Base-by-base conservation (phyloP, 2,329 filamentous ascomycete genomes). In the Cytospora leucostoma region DNA sequence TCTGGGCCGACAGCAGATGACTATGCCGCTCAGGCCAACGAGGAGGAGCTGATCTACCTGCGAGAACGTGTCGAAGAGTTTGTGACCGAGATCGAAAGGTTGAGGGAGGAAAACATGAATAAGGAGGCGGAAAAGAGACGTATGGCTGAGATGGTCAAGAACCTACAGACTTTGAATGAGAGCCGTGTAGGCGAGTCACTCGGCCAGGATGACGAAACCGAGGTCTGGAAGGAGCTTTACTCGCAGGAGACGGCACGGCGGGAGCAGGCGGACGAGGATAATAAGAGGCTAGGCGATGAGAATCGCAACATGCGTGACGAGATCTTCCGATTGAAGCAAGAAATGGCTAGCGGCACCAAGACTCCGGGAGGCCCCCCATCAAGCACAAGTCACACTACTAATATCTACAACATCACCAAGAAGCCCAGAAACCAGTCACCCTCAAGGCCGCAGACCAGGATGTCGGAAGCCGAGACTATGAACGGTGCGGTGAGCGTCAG, bases 261-360 rank as follows among this genome's bases (percentile, higher is more conserved):
- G 63, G 94, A 97, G 75, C 91, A 97, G 75, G 87, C 91, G 0
- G 93, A 98, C 68, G 92, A 96, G 50, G 93, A 98, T 68, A 93
- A 93, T 69, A 88, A 88, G 68, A 88, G 84, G 70, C 27, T 66
- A 34, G 93, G 98, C 68, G 92, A 96, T 44, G 93, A 98, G 68
- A 93, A 93, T 69, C 88, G 88, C 68, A 88, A 84, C 69, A 83
- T 98, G 17, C 87, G 92, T 7, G 93, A 97, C 62, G 94, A 99
- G 72, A 79, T 96, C 4, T 89, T 91, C 70, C 88, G 90, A 33
- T 75, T 96, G 50, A 87, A 85, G 73, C 84, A 85, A 65, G 86
- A 88, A 58, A 72, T 84, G 50, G 77, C 78, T 52, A 70, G 68
- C 57, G 67, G 65, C n/a, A 66, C 64, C 2, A 55, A 21, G 56